These are phyloP conservation scores for Moesziomyces antarcticus DNA, from an alignment of 1,284 basidiomycete species.

Conservation along the genomic window DNA sequence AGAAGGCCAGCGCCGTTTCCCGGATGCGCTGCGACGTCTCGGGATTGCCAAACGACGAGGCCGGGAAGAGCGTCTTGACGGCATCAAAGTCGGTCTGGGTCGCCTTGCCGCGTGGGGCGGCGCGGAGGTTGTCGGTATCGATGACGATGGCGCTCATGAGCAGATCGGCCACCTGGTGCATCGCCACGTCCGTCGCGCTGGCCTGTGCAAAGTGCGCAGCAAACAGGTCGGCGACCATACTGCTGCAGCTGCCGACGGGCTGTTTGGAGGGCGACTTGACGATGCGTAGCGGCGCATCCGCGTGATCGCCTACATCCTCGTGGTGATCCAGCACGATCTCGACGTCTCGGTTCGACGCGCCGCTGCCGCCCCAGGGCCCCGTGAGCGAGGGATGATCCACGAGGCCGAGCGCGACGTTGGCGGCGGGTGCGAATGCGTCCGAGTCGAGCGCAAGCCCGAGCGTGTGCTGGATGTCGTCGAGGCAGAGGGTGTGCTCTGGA, in stretches of 20 bases:
- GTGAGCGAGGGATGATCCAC: slow-evolving; percentile 53
- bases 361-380: slow-evolving; percentile 44
- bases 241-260: slow-evolving; percentile 54
- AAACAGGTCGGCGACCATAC: slow-evolving; percentile 51
- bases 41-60: slow-evolving; percentile 46
- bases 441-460: slow-evolving; percentile 28
- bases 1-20: slow-evolving; percentile 21
- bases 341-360: slow-evolving; percentile 70
- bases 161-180: slow-evolving; percentile 53
- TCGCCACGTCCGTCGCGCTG: slow-evolving; percentile 10
- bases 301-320: slow-evolving; percentile 81
- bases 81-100: slow-evolving; percentile 48
- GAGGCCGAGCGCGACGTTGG: slow-evolving; percentile 44
- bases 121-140: slow-evolving; percentile 63
- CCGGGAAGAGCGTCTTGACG: slow-evolving; percentile 41
- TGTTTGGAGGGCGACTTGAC: slow-evolving; percentile 51
- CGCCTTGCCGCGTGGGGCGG: slow-evolving; percentile 51
- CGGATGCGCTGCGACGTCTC: slow-evolving; percentile 22
- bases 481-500: slow-evolving; percentile 27
- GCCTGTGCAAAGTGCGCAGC: slow-evolving; percentile 26
- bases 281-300: slow-evolving; percentile 60
- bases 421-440: slow-evolving; percentile 23
- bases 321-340: slow-evolving; percentile 92
- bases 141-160: slow-evolving; percentile 69
- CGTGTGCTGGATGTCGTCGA: slow-evolving; percentile 46